Conservation (phyloP, 1,284 basidiomycete species). For the Ceratorhiza oryzae-sativae region DNA sequence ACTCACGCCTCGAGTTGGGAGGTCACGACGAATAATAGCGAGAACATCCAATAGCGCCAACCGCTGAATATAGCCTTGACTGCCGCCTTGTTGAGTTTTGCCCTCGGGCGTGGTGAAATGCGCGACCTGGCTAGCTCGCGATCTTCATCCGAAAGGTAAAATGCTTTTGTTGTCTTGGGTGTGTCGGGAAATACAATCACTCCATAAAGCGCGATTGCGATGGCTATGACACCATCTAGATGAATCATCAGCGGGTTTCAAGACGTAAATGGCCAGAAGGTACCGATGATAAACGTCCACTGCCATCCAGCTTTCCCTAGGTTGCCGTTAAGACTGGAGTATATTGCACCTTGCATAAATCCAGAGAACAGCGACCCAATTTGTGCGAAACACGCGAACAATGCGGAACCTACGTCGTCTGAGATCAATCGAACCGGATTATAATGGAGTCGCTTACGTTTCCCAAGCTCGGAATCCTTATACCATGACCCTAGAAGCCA, state of each 20-base stretch:
- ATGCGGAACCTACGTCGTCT: not conserved
- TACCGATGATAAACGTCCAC: slow-evolving; percentile 38
- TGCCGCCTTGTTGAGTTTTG: not conserved
- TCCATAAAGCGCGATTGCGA: slow-evolving; percentile 75
- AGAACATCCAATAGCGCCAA: slow-evolving; percentile 38
- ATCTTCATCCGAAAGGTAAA: slow-evolving; percentile 61
- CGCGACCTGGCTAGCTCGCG: slow-evolving; percentile 13
- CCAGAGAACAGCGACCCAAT: slow-evolving; percentile 30
- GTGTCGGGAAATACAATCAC: slow-evolving; percentile 76
- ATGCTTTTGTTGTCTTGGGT: slow-evolving; percentile 68
- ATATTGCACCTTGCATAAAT: slow-evolving; percentile 35
- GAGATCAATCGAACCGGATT: too few relatives aligned
- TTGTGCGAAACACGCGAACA: slow-evolving; percentile 34
- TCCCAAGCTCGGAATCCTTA: slow-evolving; percentile 33
- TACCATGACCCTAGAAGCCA: slow-evolving; percentile 36
- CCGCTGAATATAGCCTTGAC: slow-evolving; percentile 17
- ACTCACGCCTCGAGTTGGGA: slow-evolving; percentile 33
- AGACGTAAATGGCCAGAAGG: not conserved
- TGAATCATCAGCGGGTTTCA: too few relatives aligned
- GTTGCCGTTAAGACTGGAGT: slow-evolving; percentile 25
- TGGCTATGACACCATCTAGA: slow-evolving; percentile 72
- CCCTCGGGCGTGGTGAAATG: not conserved
- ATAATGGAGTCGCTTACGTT: not conserved
- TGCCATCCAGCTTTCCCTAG: slow-evolving; percentile 32
- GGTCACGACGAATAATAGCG: slow-evolving; percentile 24